Conservation (phyloP, 495 filamentous ascomycete genomes). For the Daldinia loculata region DNA sequence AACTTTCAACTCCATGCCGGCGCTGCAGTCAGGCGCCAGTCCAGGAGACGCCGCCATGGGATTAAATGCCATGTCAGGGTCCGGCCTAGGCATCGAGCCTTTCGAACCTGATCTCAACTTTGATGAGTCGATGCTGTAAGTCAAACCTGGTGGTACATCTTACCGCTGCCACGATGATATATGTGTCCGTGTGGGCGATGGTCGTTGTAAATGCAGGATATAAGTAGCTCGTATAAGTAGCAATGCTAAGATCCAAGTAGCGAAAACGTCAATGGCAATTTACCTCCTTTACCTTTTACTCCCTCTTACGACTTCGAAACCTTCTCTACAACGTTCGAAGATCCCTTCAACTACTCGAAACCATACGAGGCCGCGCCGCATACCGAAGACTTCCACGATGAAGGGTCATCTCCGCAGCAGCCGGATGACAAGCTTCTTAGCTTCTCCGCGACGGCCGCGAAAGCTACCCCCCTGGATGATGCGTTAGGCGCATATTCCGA, state of each 20-base stretch:
- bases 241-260: slow-evolving; percentile 42
- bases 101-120: slow-evolving; percentile 56
- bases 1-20: slow-evolving; percentile 58
- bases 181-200: not conserved
- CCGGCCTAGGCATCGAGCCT: slow-evolving; percentile 48
- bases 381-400: slow-evolving; percentile 44
- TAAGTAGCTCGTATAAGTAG: slow-evolving; percentile 14
- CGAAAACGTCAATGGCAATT: slow-evolving; percentile 52
- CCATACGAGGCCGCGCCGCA: slow-evolving; percentile 59
- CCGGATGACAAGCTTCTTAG: slow-evolving; percentile 82
- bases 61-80: slow-evolving; percentile 43
- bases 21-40: slow-evolving; percentile 49
- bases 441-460: slow-evolving; percentile 75
- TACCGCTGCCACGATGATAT: not conserved
- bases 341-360: slow-evolving; percentile 67
- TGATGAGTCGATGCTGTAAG: slow-evolving; percentile 59
- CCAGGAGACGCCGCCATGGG: slow-evolving; percentile 52
- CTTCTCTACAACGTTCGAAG: slow-evolving; percentile 69
- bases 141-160: slow-evolving; percentile 27
- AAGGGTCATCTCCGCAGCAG: slow-evolving; percentile 54
- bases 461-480: slow-evolving; percentile 74
- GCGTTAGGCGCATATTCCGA: slow-evolving; percentile 58
- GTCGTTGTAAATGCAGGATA: not conserved
- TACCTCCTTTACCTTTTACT: slow-evolving; percentile 61
- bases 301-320: slow-evolving; percentile 64